Base-by-base conservation (phyloP, 2,329 filamentous ascomycete species). In the Microcera coccophila region DNA sequence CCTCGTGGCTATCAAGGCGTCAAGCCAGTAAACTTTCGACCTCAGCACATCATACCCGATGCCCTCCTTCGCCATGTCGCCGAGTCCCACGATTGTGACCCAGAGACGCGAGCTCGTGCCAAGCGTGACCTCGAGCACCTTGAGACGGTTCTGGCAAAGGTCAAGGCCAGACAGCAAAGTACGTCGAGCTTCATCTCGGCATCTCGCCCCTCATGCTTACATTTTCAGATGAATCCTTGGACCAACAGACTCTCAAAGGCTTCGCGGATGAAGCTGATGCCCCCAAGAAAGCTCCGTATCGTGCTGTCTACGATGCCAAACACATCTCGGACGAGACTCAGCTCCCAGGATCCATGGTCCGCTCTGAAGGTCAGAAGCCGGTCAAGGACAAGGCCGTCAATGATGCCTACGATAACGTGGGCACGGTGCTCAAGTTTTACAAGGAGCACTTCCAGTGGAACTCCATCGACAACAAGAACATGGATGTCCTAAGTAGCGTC, bases 401-500 rank as follows among this genome's bases (percentile, higher is more conserved):
- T 47, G 64, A 74, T 38, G 72, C 69, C 1, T 77, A 66, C 45
- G 71, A 76, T 50, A 76, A 75, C 37, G 65, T 74, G 1, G 73
- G 74, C 19, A 59, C 61, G 9, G 74, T 76, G 1, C 62, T 75
- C 32, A 59, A 70, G 17, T 77, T 78, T 53, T 79, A 75, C 62
- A 62, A 64, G 38, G 62, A 72, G 10, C 61, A 69, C 24, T 78
- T 77, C 51, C 57, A 66, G 29, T 76, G 74, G 69, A 63, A 71
- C 20, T 76, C 72, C 0, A 71, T 78, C 42, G 72, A 79, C 59
- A 72, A 76, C 61, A 63, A 69, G 37, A 71, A 73, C 46, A 63
- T 67, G 55, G 61, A 69, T n/a, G 67, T 78, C 24, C 61, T 73
- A 46, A 75, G 71, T 54, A 72, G 68, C n/a, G 71, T 79, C 16